A percentile compares a stretch with the other conserved stretches of the same genome.
Conservation (phyloP, 805 yeast species). For the Lipomyces sp. region DNA sequence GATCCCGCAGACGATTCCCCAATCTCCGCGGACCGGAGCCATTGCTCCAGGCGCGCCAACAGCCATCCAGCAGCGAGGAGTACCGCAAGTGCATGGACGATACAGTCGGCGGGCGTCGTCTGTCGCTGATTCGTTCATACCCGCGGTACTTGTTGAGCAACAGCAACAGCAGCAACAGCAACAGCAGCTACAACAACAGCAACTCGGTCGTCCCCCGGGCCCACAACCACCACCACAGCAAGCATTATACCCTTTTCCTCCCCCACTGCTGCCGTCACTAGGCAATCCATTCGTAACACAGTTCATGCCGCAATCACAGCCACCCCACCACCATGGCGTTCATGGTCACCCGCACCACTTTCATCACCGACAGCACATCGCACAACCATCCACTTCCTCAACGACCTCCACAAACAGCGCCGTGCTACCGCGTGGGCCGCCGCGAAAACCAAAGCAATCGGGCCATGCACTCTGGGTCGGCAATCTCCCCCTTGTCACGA, state of each 20-base stretch:
- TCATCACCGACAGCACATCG: slow-evolving; percentile 10
- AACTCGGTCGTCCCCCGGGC: slow-evolving; percentile 2
- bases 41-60: neutral
- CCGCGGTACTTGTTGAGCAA: slow-evolving; percentile 4
- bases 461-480: slow-evolving; percentile 56
- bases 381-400: slow-evolving; percentile 7
- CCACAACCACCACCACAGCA: slow-evolving; percentile 11
- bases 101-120: slow-evolving; percentile 16
- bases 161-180: slow-evolving; percentile 12
- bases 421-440: slow-evolving; percentile 47
- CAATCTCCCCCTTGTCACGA: slow-evolving; percentile 47
- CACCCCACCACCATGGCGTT: slow-evolving; percentile 12
- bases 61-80: neutral
- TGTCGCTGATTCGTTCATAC: slow-evolving; percentile 5
- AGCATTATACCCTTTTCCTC: neutral
- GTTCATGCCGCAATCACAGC: slow-evolving; percentile 6
- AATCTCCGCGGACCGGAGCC: neutral
- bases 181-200: slow-evolving; percentile 12
- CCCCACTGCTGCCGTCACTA: neutral
- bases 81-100: neutral
- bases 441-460: slow-evolving; percentile 48
- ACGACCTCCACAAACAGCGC: slow-evolving; percentile 10
- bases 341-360: slow-evolving; percentile 9
- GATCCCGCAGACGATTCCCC: slow-evolving; percentile 9
- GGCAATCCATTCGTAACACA: slow-evolving; percentile 7